Base-by-base conservation (phyloP, 441 rosid species). In the Populus hybrid region DNA sequence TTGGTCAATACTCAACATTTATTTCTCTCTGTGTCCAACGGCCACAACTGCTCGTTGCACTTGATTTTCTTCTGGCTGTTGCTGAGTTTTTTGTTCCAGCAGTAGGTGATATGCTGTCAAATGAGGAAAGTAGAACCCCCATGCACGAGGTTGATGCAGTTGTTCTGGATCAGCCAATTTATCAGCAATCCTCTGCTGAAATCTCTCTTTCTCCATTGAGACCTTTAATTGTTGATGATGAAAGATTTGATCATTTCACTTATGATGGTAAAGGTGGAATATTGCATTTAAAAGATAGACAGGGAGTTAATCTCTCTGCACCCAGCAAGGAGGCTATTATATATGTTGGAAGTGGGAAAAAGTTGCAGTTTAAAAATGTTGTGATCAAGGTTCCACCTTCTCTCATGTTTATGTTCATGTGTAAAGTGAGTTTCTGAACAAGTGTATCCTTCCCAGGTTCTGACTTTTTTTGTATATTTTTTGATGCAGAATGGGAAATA, bases 31-130 rank as follows among this genome's bases (percentile, higher is more conserved):
- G 89, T 84, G 80, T 94, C 85, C 99, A 93, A 83, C 91, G 96
- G 89, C 99, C 99, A 30, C 98, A 92, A 77, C 85, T 97, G 80
- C 96, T 97, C 80, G 98, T 97, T 81, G 97, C 98, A 69, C 92
- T 97, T 81, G 99, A 97, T 90, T 97, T 97, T 89, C 89, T 97
- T 79, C 87, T 94, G 76, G 97, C 97, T 28, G 90, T 97, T 71
- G 91, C 87, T 76, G 98, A 97, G 86, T 97, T 84, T 97, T 97
- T 97, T 84, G 92, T 91, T 82, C 99, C 98, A 19, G 78, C 93
- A 53, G 86, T 96, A 72, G 93, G 96, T 67, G 80, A 79, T 85
- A 84, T 88, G 83, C 88, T 91, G 82, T 85, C 95, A 71, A 85
- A 85, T 84, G 97, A 91, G 78, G 98, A 91, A 75, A 91, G 84